phyloP scores from a whole-genome alignment of 2,329 filamentous ascomycete species.

The Aspergillus felis region DNA sequence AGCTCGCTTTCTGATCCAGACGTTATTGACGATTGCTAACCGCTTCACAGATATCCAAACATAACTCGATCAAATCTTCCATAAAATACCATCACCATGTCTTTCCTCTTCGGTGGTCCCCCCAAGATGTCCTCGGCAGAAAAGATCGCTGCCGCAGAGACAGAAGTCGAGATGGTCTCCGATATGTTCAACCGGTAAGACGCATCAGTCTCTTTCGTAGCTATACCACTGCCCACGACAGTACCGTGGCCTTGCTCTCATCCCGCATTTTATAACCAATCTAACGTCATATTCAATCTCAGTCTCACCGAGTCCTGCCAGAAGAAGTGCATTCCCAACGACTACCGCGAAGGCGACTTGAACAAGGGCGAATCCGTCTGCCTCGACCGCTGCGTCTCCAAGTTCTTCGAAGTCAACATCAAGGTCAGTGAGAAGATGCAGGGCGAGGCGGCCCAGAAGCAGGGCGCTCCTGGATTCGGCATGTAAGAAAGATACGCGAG shows the following conservation, averaged over 20 bases:
- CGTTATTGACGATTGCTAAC: not conserved
- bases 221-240: not conserved
- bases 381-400: slow-evolving; percentile 92
- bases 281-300: not conserved
- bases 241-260: not conserved
- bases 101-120: slow-evolving; percentile 66
- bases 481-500: slow-evolving; percentile 29
- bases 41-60: not conserved
- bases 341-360: slow-evolving; percentile 93
- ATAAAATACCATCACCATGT: slow-evolving; percentile 50
- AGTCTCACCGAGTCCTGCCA: slow-evolving; percentile 86
- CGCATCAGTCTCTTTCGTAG: not conserved
- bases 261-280: not conserved
- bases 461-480: slow-evolving; percentile 53
- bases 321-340: slow-evolving; percentile 85
- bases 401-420: slow-evolving; percentile 98
- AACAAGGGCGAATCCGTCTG: slow-evolving; percentile 99
- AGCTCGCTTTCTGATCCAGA: not conserved
- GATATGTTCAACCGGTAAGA: slow-evolving; percentile 96
- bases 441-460: slow-evolving; percentile 69
- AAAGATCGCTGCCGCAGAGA: slow-evolving; percentile 94
- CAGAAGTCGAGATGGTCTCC: slow-evolving; percentile 94
- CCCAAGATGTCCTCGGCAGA: slow-evolving; percentile 90
- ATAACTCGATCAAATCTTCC: not conserved
- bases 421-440: slow-evolving; percentile 98